Conservation (phyloP, 257 asterid genomes). For the Scutellaria galericulata region DNA sequence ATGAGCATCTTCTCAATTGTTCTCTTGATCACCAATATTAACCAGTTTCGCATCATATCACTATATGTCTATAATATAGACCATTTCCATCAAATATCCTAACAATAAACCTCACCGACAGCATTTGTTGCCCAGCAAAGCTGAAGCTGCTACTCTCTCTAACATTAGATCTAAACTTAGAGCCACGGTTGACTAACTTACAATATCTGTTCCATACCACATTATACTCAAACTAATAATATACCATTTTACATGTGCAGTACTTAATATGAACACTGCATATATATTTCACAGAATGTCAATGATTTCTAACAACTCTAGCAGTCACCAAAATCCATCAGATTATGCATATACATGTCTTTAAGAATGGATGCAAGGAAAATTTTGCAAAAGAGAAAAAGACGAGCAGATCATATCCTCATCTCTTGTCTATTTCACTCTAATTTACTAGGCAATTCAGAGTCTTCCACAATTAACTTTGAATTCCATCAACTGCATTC, state of each 20-base stretch:
- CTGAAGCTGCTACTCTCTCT: not conserved
- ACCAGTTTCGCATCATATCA: not conserved
- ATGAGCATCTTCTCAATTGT: not conserved
- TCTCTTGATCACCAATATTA: not conserved
- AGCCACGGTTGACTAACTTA: not conserved
- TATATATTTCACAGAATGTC: not conserved
- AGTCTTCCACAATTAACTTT: not conserved
- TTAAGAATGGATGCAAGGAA: not conserved
- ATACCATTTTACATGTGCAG: not conserved
- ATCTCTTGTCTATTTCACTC: not conserved
- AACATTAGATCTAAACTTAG: not conserved
- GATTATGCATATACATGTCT: not conserved
- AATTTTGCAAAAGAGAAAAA: not conserved
- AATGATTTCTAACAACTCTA: constrained; percentile 18
- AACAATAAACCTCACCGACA: not conserved
- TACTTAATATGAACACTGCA: not conserved
- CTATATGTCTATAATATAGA: not conserved
- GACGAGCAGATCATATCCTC: not conserved
- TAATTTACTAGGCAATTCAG: not conserved
- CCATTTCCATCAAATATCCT: not conserved
- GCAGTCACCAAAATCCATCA: not conserved
- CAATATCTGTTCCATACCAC: not conserved
- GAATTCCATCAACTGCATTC: too few relatives aligned
- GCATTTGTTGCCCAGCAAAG: not conserved
- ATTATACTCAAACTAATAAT: not conserved